Evolutionary conservation across 2,329 filamentous ascomycete species (phyloP).

Genomic region (Ophiocordyceps sinensis): DNA sequence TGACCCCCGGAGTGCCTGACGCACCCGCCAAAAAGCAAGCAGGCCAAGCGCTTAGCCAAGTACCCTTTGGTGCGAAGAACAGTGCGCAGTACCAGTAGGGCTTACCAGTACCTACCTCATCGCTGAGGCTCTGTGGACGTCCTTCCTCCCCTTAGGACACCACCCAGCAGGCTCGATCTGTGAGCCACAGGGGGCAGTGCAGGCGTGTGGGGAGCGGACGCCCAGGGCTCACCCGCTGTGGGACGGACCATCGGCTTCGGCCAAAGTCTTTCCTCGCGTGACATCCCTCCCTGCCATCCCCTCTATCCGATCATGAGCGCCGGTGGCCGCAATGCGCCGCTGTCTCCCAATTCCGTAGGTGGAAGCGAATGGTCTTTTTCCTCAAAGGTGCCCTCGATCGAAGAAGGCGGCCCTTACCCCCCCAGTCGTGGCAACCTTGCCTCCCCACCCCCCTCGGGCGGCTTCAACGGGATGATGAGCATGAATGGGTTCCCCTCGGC

Average conservation of each 20-base stretch:
- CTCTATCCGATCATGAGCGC: constrained; percentile 40
- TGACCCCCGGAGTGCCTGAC: no score
- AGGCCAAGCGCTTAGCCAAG: neutral
- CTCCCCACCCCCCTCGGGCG: constrained; percentile 56
- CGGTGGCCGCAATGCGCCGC: constrained; percentile 54
- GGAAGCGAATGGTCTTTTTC: constrained; percentile 71
- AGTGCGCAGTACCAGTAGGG: no score
- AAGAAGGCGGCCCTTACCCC: constrained; percentile 33
- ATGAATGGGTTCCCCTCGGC: constrained; percentile 47
- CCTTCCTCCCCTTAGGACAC: neutral
- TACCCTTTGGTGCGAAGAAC: neutral
- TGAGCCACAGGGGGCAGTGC: constrained; percentile 7
- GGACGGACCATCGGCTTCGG: neutral
- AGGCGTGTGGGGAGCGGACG: constrained; percentile 4
- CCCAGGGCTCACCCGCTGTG: constrained; percentile 3
- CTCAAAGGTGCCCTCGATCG: constrained; percentile 43
- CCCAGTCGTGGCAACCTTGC: constrained; percentile 44
- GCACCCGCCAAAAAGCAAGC: no score
- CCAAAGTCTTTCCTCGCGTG: constrained; percentile 9
- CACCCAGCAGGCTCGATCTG: neutral
- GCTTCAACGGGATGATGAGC: constrained; percentile 37
- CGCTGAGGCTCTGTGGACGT: neutral
- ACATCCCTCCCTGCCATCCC: constrained; percentile 6
- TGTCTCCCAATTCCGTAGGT: constrained; percentile 71
- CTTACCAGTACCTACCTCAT: no score